These are phyloP conservation scores for Verruconis gallopava DNA, from an alignment of 2,329 filamentous ascomycete genomes.

Conservation along the genomic window DNA sequence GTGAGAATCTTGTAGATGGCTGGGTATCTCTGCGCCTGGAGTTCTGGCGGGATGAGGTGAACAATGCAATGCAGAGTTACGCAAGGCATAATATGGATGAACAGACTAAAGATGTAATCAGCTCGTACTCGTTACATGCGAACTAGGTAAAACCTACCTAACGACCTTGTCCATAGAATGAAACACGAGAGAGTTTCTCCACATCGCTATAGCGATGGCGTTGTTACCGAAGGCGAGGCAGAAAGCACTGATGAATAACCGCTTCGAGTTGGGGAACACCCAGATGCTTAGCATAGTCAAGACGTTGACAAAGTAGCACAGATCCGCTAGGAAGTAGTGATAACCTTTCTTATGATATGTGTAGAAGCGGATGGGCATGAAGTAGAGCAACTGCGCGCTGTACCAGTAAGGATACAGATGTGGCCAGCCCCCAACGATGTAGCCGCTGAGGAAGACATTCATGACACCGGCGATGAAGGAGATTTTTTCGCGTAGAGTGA, in stretches of 20 bases:
- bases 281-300: conserved; percentile 72
- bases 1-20: conserved; percentile 72
- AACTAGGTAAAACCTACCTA: conserved; percentile 40
- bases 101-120: conserved; percentile 55
- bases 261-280: conserved; percentile 80
- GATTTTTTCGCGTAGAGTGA: conserved; percentile 83
- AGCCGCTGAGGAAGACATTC: conserved; percentile 95
- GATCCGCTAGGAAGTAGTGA: conserved; percentile 92
- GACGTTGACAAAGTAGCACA: conserved; percentile 97
- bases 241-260: conserved; percentile 82
- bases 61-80: conserved; percentile 86
- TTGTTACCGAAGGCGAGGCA: conserved; percentile 95
- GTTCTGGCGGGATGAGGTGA: conserved; percentile 57
- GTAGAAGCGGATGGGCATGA: conserved; percentile 92
- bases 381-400: conserved; percentile 73
- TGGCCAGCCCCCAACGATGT: conserved; percentile 75
- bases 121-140: no score
- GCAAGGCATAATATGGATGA: conserved; percentile 98
- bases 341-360: conserved; percentile 85
- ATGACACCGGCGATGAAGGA: conserved; percentile 93
- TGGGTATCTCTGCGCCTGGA: conserved; percentile 61
- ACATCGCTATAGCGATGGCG: conserved; percentile 95
- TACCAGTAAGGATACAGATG: conserved; percentile 91
- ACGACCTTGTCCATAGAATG: conserved; percentile 98
- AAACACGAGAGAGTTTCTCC: conserved; percentile 96